phyloP scores from a whole-genome alignment of 768 basidiomycete species.

The Tephrocybe sp. region DNA sequence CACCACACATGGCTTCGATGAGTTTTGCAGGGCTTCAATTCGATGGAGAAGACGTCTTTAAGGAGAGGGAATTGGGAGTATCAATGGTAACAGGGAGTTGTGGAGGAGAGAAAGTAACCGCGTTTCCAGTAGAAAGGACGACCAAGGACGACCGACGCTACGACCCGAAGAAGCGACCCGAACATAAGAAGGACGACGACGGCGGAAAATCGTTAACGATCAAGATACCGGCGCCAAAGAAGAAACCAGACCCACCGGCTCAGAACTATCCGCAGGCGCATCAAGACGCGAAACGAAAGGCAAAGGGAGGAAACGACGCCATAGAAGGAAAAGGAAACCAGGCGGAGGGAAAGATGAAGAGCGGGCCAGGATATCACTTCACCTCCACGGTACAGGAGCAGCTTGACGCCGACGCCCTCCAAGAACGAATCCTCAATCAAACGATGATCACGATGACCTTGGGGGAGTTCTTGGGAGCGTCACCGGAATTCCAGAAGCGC shows the following conservation, averaged over 20 bases:
- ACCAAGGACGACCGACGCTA: not conserved
- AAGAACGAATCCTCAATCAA: not conserved
- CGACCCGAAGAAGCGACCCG: not conserved
- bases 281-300: too few relatives aligned
- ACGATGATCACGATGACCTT: constrained; percentile 5
- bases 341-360: too few relatives aligned
- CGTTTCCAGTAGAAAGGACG: not conserved
- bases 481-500: constrained; percentile 4
- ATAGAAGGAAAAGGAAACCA: too few relatives aligned
- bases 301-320: too few relatives aligned
- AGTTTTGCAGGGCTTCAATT: not conserved
- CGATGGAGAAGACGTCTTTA: not conserved
- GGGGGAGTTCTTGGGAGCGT: constrained; percentile 1
- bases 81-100: too few relatives aligned
- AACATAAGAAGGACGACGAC: not conserved
- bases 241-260: too few relatives aligned
- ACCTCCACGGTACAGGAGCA: constrained; percentile 6
- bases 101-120: too few relatives aligned
- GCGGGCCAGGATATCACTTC: constrained; percentile 3
- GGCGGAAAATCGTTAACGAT: not conserved
- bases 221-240: not conserved
- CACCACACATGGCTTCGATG: not conserved
- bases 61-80: too few relatives aligned
- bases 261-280: too few relatives aligned
- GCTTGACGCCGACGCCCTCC: not conserved